Evolutionary conservation across 2,329 filamentous ascomycete genomes (phyloP), one percentile per base, ranked within the genome.

Genomic region (Ceratocystis destructans): DNA sequence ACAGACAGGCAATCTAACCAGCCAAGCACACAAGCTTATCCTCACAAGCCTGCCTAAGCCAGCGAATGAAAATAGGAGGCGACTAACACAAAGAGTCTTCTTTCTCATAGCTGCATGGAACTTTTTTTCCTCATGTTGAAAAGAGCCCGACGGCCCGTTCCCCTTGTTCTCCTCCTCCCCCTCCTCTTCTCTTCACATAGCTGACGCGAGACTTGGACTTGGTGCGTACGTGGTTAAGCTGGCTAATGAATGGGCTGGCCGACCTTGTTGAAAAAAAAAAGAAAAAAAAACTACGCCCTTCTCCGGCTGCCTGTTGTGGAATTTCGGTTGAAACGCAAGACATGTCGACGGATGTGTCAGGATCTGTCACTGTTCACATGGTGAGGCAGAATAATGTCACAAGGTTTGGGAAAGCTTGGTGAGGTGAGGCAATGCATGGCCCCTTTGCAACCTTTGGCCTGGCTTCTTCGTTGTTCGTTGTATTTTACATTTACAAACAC

Each of bases 341-440:
- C 55, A 59, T 59, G 55, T 59, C 31, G 12, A n/a, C 28, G 8
- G 31, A n/a, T 59, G 55, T 59, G 15, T 59, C 55, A 59, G 55
- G 15, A 59, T 59, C 25, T 37, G 28, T 10, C 53, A 37, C 37
- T 53, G 48, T 50, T 57, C 53, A 33, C 53, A 57, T 57, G 53
- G 3, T 57, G 8, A 22, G 28, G 53, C 53, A 57, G 10, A 57
- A 20, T 3, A 28, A 57, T 57, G 15, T 20, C 55, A 22, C 28
- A 33, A 59, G 55, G 55, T 28, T 37, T 59, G 31, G 17, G 15
- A 15, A n/a, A 31, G 7, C 55, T 31, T 59, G 8, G 33, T 59
- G 8, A 59, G 37, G 12, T n/a, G 55, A 59, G 28, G 33, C 33
- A 8, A 53, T 20, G 37, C 55, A 53, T 50, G 22, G 48, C 7